Evolutionary conservation across 352 stramenopile species (phyloP).

Genomic region (Pythium grandisporangium): DNA sequence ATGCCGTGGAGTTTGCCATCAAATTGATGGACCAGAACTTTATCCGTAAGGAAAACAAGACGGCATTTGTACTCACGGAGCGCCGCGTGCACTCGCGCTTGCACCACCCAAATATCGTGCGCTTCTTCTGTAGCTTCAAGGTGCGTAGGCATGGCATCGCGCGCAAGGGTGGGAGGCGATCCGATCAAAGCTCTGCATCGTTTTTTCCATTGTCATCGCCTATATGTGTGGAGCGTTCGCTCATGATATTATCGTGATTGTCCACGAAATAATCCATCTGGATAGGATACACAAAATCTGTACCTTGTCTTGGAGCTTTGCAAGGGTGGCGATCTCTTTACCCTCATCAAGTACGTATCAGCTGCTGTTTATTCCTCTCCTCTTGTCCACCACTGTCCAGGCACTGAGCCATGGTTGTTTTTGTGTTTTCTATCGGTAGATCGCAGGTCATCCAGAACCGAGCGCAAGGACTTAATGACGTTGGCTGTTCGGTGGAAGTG

Average conservation of each 20-base stretch:
- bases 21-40: constrained; percentile 91
- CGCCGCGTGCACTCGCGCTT: constrained; percentile 84
- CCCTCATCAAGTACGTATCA: constrained; percentile 69
- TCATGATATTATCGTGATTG: too few relatives aligned
- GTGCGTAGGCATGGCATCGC: constrained; percentile 28
- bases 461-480: constrained; percentile 39
- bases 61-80: constrained; percentile 87
- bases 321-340: constrained; percentile 72
- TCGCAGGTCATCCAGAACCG: constrained; percentile 28
- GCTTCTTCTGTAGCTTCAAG: constrained; percentile 86
- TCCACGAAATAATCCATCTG: too few relatives aligned
- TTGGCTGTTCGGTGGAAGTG: constrained; percentile 58
- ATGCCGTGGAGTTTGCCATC: constrained; percentile 71
- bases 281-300: constrained; percentile 76
- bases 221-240: too few relatives aligned
- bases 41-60: constrained; percentile 89
- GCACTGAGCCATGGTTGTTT: too few relatives aligned
- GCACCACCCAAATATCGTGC: constrained; percentile 83
- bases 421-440: too few relatives aligned
- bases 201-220: too few relatives aligned
- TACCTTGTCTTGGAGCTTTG: constrained; percentile 87
- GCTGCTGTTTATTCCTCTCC: constrained; percentile 1
- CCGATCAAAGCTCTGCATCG: too few relatives aligned
- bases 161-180: too few relatives aligned
- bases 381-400: too few relatives aligned